These are phyloP conservation scores for Noccaea bulbosa DNA, from an alignment of 345 rosid species.

Conservation along the genomic window DNA sequence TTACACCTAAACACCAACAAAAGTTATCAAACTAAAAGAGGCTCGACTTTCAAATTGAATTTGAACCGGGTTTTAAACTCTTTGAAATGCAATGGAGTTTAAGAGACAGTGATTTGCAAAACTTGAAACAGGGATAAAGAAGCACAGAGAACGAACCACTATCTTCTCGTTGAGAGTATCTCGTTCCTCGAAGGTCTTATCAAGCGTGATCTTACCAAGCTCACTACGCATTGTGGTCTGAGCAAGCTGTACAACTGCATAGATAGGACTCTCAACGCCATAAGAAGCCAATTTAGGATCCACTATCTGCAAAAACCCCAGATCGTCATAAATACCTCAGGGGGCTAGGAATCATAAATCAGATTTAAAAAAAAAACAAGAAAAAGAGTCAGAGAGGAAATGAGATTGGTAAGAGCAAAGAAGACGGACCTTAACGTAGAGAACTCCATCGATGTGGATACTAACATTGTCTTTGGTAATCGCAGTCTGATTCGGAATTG, in stretches of 20 bases:
- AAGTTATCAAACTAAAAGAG: slow-evolving; percentile 6
- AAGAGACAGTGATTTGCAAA: neutral
- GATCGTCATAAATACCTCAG: neutral
- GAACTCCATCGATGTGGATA: slow-evolving; percentile 87
- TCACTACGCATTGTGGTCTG: slow-evolving; percentile 99
- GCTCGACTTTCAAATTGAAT: slow-evolving; percentile 15
- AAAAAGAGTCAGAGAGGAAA: neutral
- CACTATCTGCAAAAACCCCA: slow-evolving; percentile 60
- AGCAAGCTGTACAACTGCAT: slow-evolving; percentile 93
- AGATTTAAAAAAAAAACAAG: neutral
- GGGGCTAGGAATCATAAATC: neutral
- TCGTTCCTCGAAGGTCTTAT: slow-evolving; percentile 95
- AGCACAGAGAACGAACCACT: slow-evolving; percentile 61
- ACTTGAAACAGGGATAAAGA: slow-evolving; percentile 2
- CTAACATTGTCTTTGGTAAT: slow-evolving; percentile 94
- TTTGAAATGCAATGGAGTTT: neutral
- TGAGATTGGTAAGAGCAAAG: neutral
- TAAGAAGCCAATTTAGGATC: slow-evolving; percentile 92
- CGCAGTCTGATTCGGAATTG: slow-evolving; percentile 88
- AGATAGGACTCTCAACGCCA: slow-evolving; percentile 94
- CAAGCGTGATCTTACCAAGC: slow-evolving; percentile 96
- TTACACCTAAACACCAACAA: slow-evolving; percentile 14
- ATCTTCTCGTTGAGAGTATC: slow-evolving; percentile 94
- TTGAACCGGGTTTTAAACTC: neutral
- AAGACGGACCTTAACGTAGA: slow-evolving; percentile 77